phyloP scores from a whole-genome alignment of 768 basidiomycete genomes.

The Tulasnella sp. region DNA sequence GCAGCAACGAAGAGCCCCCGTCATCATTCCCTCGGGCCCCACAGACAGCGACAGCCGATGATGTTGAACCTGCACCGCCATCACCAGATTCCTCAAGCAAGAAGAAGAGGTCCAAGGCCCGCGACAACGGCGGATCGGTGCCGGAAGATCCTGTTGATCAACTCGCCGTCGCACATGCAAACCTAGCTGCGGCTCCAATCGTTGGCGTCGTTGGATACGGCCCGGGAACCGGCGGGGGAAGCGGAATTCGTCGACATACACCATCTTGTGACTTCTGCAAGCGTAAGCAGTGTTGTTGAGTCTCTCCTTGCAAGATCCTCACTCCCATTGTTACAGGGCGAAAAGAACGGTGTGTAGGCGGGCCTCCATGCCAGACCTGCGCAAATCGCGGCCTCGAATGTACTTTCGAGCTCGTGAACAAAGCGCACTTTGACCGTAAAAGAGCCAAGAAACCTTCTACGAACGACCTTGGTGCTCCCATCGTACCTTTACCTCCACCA shows the following conservation, averaged over 20 bases:
- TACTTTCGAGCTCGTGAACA: slow-evolving; percentile 32
- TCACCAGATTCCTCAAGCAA: slow-evolving; percentile 10
- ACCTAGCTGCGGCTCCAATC: slow-evolving; percentile 28
- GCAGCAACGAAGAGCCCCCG: slow-evolving; percentile 16
- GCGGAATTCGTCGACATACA: slow-evolving; percentile 29
- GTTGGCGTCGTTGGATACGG: slow-evolving; percentile 33
- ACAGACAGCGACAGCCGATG: neutral
- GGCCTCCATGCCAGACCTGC: slow-evolving; percentile 33
- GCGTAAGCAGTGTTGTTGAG: slow-evolving; percentile 12
- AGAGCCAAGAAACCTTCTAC: slow-evolving; percentile 9
- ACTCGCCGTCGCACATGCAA: slow-evolving; percentile 23
- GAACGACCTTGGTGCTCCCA: neutral
- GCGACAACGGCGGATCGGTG: neutral
- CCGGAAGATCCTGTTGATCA: slow-evolving; percentile 13
- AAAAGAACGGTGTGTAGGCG: slow-evolving; percentile 33
- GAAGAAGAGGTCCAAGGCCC: neutral
- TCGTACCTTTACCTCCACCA: neutral
- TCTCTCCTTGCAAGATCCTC: neutral
- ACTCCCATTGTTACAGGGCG: slow-evolving; percentile 20
- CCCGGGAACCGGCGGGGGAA: slow-evolving; percentile 30
- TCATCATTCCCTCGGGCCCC: slow-evolving; percentile 24
- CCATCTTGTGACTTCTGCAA: slow-evolving; percentile 35
- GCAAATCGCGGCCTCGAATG: slow-evolving; percentile 32
- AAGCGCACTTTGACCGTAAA: slow-evolving; percentile 30
- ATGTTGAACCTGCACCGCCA: neutral